Conservation (phyloP, 2,329 filamentous ascomycete genomes). For the Diaporthe eres region DNA sequence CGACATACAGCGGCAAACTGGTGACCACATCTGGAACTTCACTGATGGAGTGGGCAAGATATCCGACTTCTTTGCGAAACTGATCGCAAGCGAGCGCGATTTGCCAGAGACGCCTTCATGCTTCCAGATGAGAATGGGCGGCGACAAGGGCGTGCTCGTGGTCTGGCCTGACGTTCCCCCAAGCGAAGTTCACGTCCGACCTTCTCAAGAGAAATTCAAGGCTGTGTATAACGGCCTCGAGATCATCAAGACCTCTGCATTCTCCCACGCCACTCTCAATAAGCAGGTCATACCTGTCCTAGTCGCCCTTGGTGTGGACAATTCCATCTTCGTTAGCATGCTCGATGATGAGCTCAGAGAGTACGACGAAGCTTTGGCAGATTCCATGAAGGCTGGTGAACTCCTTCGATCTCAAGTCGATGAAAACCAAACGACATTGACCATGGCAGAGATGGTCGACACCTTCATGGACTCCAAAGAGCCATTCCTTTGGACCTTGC, state of each 20-base stretch:
- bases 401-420: slow-evolving; percentile 85
- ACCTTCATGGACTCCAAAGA: slow-evolving; percentile 83
- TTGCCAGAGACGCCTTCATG: slow-evolving; percentile 79
- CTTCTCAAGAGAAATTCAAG: slow-evolving; percentile 90
- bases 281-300: slow-evolving; percentile 92
- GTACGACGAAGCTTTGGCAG: slow-evolving; percentile 78
- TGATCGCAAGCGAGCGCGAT: slow-evolving; percentile 80
- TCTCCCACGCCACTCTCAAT: slow-evolving; percentile 85
- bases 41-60: slow-evolving; percentile 96
- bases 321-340: slow-evolving; percentile 76
- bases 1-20: slow-evolving; percentile 75
- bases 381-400: slow-evolving; percentile 73
- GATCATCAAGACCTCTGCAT: slow-evolving; percentile 85
- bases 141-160: slow-evolving; percentile 90
- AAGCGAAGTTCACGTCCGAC: slow-evolving; percentile 81
- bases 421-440: slow-evolving; percentile 84
- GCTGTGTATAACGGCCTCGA: slow-evolving; percentile 81
- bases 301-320: slow-evolving; percentile 80
- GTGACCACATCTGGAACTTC: slow-evolving; percentile 75
- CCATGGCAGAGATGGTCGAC: slow-evolving; percentile 80
- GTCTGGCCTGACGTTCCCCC: slow-evolving; percentile 78
- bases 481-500: slow-evolving; percentile 84
- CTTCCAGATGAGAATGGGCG: slow-evolving; percentile 92
- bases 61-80: slow-evolving; percentile 80
- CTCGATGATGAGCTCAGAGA: slow-evolving; percentile 76